Evolutionary conservation across 306 rosid genomes (phyloP).

Genomic region (Casuarina cunninghamiana): DNA sequence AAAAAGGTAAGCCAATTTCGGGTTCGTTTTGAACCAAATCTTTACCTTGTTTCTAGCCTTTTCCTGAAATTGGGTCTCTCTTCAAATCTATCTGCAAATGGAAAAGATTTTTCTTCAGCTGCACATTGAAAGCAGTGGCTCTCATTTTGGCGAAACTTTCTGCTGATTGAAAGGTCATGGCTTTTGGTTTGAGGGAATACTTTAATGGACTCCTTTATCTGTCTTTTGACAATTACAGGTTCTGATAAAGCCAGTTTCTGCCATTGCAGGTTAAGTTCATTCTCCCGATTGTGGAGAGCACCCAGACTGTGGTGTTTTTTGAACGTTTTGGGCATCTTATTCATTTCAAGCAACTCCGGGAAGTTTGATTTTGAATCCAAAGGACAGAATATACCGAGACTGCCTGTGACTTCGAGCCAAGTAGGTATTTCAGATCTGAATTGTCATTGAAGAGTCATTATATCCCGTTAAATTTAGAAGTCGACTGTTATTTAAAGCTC

Average conservation of each 20-base stretch:
- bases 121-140: neutral
- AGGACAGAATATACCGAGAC: conserved; percentile 36
- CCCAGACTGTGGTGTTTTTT: neutral
- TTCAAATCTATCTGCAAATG: conserved; percentile 31
- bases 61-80: conserved; percentile 1
- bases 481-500: conserved; percentile 11
- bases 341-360: conserved; percentile 35
- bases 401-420: conserved; percentile 42
- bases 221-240: conserved; percentile 6
- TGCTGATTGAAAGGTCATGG: conserved; percentile 11
- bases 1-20: conserved; percentile 39
- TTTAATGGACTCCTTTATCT: conserved; percentile 8
- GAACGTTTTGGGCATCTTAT: conserved; percentile 18
- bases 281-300: conserved; percentile 24
- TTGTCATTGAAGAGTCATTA: conserved; percentile 25
- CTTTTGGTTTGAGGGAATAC: conserved; percentile 15
- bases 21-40: conserved; percentile 35
- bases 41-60: conserved; percentile 6
- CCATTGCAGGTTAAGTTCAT: conserved; percentile 26
- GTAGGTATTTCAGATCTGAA: conserved; percentile 82
- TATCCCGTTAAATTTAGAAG: conserved; percentile 26
- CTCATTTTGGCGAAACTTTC: conserved; percentile 1
- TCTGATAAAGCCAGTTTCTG: conserved; percentile 7
- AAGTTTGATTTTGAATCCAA: conserved; percentile 39
- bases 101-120: conserved; percentile 11